Evolutionary conservation across 2,329 filamentous ascomycete species (phyloP).

Genomic region (Xylariaceae sp.): DNA sequence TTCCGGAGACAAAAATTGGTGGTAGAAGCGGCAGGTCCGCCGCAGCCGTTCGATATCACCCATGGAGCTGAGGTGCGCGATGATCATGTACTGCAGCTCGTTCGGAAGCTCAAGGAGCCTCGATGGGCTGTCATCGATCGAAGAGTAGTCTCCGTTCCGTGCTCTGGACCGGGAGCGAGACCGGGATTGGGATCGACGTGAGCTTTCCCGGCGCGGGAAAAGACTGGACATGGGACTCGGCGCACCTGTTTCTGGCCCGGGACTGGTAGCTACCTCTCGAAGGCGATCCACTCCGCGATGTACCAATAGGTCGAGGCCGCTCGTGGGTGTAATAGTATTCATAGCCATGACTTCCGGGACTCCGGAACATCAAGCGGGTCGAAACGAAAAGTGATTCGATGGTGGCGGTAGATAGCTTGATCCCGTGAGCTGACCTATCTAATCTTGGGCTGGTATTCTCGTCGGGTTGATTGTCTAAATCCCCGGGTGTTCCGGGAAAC

Average conservation of each 20-base stretch:
- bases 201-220: no score
- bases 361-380: background rate
- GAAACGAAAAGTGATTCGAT: background rate
- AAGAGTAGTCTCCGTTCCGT: conserved; percentile 9
- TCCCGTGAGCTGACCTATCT: no score
- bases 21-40: conserved; percentile 30
- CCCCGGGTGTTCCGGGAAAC: no score
- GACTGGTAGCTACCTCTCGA: conserved; percentile 6
- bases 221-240: background rate
- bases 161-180: conserved; percentile 1
- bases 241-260: background rate
- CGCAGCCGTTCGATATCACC: conserved; percentile 39
- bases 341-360: background rate
- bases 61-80: conserved; percentile 37
- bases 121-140: conserved; percentile 4
- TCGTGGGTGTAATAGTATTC: conserved; percentile 8
- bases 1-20: background rate
- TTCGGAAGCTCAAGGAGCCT: conserved; percentile 33
- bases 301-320: conserved; percentile 8
- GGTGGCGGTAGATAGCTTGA: no score
- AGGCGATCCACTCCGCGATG: conserved; percentile 5
- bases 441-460: no score
- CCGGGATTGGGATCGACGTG: background rate
- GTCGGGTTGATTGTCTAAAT: no score
- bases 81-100: conserved; percentile 36